Evolutionary conservation across 345 rosid genomes (phyloP).

Genomic region (Boechera stricta): DNA sequence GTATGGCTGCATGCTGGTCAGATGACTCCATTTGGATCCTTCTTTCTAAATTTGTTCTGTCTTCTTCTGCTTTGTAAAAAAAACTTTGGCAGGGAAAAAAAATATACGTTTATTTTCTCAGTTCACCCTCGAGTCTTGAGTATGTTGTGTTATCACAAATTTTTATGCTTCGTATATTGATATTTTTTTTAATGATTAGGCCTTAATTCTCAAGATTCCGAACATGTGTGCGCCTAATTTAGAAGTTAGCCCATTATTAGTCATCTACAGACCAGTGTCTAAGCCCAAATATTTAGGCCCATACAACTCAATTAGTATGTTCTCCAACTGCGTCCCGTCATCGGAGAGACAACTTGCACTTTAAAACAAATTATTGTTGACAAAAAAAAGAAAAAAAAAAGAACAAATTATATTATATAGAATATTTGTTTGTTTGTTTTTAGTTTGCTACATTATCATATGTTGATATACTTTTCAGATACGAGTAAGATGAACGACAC

Average conservation of each 20-base stretch:
- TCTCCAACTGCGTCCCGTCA: slow-evolving; percentile 29
- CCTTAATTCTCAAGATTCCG: neutral
- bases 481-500: too few relatives aligned
- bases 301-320: neutral
- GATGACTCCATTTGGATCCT: slow-evolving; percentile 31
- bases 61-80: slow-evolving; percentile 9
- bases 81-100: neutral
- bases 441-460: too few relatives aligned
- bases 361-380: neutral
- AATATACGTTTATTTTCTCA: neutral
- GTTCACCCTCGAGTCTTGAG: neutral
- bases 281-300: slow-evolving; percentile 9
- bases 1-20: slow-evolving; percentile 38
- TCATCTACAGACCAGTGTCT: neutral
- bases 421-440: too few relatives aligned
- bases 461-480: too few relatives aligned
- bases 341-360: neutral
- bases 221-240: neutral
- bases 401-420: too few relatives aligned
- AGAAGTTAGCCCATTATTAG: slow-evolving; percentile 1
- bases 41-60: neutral
- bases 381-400: too few relatives aligned
- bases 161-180: neutral
- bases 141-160: neutral
- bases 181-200: neutral